A percentile compares a stretch with the other conserved stretches of the same genome.
phyloP scores from a whole-genome alignment of 345 rosid genomes.

The Moringa oleifera region DNA sequence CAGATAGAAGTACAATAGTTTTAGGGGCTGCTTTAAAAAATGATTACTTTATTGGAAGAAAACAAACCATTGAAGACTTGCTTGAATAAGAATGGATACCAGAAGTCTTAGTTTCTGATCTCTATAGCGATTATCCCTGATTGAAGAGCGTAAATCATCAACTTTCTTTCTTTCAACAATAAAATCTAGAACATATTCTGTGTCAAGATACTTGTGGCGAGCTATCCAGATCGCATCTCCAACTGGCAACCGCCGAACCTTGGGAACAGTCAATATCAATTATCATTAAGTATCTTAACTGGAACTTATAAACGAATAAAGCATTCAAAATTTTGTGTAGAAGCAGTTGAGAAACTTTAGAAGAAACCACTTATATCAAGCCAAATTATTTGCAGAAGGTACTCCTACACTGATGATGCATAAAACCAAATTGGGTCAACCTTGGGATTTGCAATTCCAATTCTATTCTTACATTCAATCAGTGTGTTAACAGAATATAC shows the following conservation, averaged over 20 bases:
- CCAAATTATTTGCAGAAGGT: no score
- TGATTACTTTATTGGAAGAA: background rate
- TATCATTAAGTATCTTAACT: conserved; percentile 6
- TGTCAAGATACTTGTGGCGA: conserved; percentile 50
- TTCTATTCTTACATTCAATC: background rate
- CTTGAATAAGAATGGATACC: conserved; percentile 33
- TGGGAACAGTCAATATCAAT: conserved; percentile 12
- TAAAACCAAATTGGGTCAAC: no score
- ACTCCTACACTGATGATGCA: no score
- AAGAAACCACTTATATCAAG: background rate
- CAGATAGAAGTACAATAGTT: no score
- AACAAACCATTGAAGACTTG: background rate
- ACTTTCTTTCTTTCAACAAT: conserved; percentile 90
- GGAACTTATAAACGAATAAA: background rate
- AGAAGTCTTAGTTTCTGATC: conserved; percentile 87
- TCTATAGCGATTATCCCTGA: conserved; percentile 79
- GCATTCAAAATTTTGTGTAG: conserved; percentile 10
- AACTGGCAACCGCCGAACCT: conserved; percentile 84
- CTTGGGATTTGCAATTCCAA: background rate
- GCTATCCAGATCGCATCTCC: conserved; percentile 97
- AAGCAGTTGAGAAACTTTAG: conserved; percentile 1
- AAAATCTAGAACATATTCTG: conserved; percentile 87
- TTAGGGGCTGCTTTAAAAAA: no score
- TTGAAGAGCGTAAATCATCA: conserved; percentile 77
- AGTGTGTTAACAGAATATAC: no score